phyloP scores from a whole-genome alignment of 2,329 filamentous ascomycete genomes.

The Alternaria sp. region DNA sequence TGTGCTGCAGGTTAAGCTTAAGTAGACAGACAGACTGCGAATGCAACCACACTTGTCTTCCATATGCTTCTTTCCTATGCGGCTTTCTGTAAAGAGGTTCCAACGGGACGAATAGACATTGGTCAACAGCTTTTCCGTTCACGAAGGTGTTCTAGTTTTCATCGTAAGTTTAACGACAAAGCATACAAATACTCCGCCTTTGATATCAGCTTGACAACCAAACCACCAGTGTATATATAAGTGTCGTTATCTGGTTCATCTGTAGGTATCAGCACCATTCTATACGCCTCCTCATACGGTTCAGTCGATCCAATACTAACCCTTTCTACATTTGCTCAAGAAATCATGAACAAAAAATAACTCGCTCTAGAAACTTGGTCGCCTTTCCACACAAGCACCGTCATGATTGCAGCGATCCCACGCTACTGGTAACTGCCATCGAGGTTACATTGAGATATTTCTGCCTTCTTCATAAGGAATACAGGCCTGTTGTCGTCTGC shows the following conservation, averaged over 20 bases:
- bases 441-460: not conserved
- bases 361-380: not conserved
- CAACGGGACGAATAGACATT: no score
- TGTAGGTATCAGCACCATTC: not conserved
- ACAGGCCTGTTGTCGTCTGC: slow-evolving; percentile 3
- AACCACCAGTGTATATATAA: not conserved
- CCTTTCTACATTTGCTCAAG: not conserved
- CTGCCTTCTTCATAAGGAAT: not conserved
- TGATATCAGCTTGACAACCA: not conserved
- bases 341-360: not conserved
- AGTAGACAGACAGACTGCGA: slow-evolving; percentile 23
- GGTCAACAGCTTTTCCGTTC: not conserved
- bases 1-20: slow-evolving; percentile 46
- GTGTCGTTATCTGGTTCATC: not conserved
- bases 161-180: not conserved
- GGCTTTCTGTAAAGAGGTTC: not conserved
- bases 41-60: not conserved
- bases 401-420: not conserved
- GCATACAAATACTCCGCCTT: not conserved
- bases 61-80: not conserved
- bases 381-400: not conserved
- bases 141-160: not conserved
- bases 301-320: not conserved
- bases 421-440: not conserved
- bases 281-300: not conserved